phyloP scores from a whole-genome alignment of 2,329 filamentous ascomycete species.

The Coniella vitis region DNA sequence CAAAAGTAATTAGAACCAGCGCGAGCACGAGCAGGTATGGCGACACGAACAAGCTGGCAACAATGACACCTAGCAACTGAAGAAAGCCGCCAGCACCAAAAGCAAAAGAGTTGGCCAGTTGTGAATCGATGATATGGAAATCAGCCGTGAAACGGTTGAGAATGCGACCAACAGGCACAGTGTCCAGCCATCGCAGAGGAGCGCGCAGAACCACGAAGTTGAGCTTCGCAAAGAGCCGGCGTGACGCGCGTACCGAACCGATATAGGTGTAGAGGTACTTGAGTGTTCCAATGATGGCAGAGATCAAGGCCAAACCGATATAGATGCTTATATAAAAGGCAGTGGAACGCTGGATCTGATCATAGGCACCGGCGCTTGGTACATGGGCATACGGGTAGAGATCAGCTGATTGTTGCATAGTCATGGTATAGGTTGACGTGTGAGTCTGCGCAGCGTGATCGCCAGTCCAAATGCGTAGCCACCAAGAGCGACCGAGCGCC shows the following conservation, averaged over 20 bases:
- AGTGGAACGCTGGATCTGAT: conserved; percentile 33
- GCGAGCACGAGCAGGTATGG: conserved; percentile 59
- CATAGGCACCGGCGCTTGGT: conserved; percentile 7
- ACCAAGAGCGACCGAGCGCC: conserved; percentile 54
- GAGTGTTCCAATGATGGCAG: conserved; percentile 52
- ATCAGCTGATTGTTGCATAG: conserved; percentile 37
- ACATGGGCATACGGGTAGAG: conserved; percentile 31
- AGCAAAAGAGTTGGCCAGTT: conserved; percentile 55
- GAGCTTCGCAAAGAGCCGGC: conserved; percentile 59
- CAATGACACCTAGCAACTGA: conserved; percentile 56
- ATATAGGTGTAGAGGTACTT: conserved; percentile 58
- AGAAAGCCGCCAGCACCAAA: conserved; percentile 55
- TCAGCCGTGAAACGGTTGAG: conserved; percentile 74
- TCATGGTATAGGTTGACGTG: conserved; percentile 37
- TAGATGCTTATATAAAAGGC: conserved; percentile 65
- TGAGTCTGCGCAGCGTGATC: conserved; percentile 27
- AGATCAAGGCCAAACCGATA: conserved; percentile 48
- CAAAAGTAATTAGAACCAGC: conserved; percentile 48
- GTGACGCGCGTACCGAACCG: conserved; percentile 63
- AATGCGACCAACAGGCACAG: conserved; percentile 68
- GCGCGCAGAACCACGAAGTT: conserved; percentile 62
- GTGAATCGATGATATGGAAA: conserved; percentile 66
- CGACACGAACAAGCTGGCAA: conserved; percentile 63
- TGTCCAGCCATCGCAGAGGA: conserved; percentile 74
- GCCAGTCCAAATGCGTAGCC: conserved; percentile 57